A percentile compares a stretch with the other conserved stretches of the same genome.
phyloP scores from a whole-genome alignment of 1,284 basidiomycete genomes.

The Ustilago hordei region DNA sequence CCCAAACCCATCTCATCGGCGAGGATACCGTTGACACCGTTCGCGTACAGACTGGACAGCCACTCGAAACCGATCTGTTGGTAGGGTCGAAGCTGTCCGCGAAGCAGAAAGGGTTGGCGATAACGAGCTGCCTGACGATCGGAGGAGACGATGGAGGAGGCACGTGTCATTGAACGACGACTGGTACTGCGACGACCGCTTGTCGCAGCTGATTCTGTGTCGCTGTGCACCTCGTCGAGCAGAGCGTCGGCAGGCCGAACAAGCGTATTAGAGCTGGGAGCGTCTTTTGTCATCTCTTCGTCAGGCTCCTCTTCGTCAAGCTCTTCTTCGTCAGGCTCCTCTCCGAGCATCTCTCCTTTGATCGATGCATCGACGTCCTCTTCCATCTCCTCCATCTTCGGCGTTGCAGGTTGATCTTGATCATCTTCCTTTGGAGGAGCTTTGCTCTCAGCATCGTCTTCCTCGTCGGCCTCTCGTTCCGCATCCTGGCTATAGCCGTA shows the following conservation, averaged over 20 bases:
- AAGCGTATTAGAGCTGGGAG: constrained; percentile 29
- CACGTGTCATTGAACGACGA: constrained; percentile 47
- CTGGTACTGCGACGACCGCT: constrained; percentile 30
- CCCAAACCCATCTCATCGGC: constrained; percentile 76
- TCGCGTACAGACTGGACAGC: constrained; percentile 88
- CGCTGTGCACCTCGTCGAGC: constrained; percentile 33
- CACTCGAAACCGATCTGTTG: constrained; percentile 95
- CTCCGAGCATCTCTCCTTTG: constrained; percentile 19
- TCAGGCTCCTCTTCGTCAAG: constrained; percentile 15
- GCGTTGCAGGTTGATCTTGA: constrained; percentile 9
- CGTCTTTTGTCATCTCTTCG: constrained; percentile 40
- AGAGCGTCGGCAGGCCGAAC: constrained; percentile 61
- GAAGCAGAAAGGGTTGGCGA: constrained; percentile 82
- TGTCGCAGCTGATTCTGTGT: constrained; percentile 40
- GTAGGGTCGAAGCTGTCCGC: constrained; percentile 90
- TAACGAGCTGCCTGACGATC: constrained; percentile 33
- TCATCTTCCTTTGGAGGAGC: constrained; percentile 13
- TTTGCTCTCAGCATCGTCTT: constrained; percentile 22
- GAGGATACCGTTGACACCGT: constrained; percentile 90
- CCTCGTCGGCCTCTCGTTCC: constrained; percentile 29
- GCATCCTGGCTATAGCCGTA: constrained; percentile 70
- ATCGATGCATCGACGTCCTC: background rate
- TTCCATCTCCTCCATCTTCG: background rate
- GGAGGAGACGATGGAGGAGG: constrained; percentile 70
- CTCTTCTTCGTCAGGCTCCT: constrained; percentile 5